Evolutionary conservation across 305 asterid species (phyloP), one percentile per base, ranked within the genome.

Genomic region (Lippia alba): DNA sequence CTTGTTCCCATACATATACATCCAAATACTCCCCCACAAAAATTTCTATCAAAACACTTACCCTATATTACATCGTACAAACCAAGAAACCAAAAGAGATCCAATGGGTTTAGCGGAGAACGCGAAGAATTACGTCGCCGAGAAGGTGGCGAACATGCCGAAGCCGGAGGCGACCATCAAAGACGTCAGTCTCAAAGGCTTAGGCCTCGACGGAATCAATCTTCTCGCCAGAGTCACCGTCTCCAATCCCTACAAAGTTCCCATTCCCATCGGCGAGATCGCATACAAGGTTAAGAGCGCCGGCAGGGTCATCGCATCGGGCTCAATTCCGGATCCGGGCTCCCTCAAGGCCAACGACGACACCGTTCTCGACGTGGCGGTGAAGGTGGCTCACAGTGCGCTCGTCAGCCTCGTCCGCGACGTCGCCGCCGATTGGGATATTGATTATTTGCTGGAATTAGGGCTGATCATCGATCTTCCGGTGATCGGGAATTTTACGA

Each of bases 281-380:
- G 63, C 62, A 0, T 87, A 83, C 80, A 66, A 56, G 11, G 79
- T 87, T 33, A 83, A 83, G 66, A 73, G 85, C 59, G 48, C 66
- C 7, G 76, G 51, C 40, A 3, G 15, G 0, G 53, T 34, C 18
- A 66, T 79, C 1, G 80, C 83, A 0, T 74, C 87, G 4, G 96
- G 92, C 1, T 60, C 59, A 0, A 66, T 84, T 17, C 92, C 92
- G 19, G 96, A 89, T 40, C 96, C 92, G 0, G 96, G 96, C 6
- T 84, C 85, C 0, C 71, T 89, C 63, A 83, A 77, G 80, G 92
- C 80, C 0, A 61, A 76, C 6, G 91, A 66, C 16, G 74, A 53
- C 1, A 89, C 92, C 5, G 6, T 78, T 74, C 40, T 89, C 51
- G 84, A 81, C 0, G 92, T 89, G 67, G 66, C 75, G 15, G 74